Evolutionary conservation across 306 rosid genomes (phyloP).

Genomic region (Quillaja saponaria): DNA sequence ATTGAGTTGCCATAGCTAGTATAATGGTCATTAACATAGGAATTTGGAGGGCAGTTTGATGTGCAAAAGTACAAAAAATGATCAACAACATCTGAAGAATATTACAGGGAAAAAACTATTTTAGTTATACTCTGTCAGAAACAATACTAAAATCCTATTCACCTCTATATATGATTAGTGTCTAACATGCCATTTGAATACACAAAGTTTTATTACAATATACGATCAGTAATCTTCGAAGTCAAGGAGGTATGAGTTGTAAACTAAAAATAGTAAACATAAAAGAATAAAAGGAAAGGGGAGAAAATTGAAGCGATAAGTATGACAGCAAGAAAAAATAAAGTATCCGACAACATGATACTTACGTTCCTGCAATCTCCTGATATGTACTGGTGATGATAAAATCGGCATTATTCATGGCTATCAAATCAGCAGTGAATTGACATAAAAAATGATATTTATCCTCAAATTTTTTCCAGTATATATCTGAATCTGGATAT

Average conservation of each 20-base stretch:
- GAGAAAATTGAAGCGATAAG: neutral
- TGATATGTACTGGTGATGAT: conserved; percentile 97
- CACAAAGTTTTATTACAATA: conserved; percentile 9
- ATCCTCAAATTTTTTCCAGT: conserved; percentile 87
- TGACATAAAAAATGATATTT: conserved; percentile 89
- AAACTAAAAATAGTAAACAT: conserved; percentile 1
- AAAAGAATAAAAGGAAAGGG: neutral
- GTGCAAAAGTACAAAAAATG: no score
- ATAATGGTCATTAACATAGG: no score
- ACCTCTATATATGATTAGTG: no score
- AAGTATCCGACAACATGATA: conserved; percentile 14
- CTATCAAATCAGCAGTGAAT: conserved; percentile 88
- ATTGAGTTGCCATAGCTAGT: no score
- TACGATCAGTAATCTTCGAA: conserved; percentile 13
- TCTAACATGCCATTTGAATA: conserved; percentile 1
- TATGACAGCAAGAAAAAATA: neutral
- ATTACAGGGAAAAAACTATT: no score
- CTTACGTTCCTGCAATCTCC: conserved; percentile 96
- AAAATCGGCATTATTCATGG: conserved; percentile 94
- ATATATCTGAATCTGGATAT: conserved; percentile 84
- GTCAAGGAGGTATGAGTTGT: neutral
- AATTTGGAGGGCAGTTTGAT: no score
- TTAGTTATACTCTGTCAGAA: no score
- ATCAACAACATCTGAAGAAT: no score
- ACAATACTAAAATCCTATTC: no score